Conservation (phyloP, 2,329 filamentous ascomycete genomes). For the Dactylellina sp. region DNA sequence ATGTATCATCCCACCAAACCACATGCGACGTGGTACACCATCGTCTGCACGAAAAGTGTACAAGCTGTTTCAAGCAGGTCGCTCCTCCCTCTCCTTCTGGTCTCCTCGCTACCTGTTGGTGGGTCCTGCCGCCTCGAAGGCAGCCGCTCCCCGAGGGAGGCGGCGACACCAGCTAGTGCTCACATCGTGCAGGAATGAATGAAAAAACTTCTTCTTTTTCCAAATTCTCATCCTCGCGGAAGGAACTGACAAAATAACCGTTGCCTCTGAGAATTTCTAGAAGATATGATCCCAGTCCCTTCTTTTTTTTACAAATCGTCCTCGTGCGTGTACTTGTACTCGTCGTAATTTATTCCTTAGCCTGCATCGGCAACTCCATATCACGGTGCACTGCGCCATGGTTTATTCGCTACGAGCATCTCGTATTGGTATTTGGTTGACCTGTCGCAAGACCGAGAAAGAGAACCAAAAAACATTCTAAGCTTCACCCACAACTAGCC, state of each 20-base stretch:
- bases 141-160: slow-evolving; percentile 32
- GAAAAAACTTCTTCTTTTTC: slow-evolving; percentile 5
- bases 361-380: background rate
- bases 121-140: slow-evolving; percentile 30
- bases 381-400: too few species aligned
- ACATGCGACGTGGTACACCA: slow-evolving; percentile 7
- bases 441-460: too few species aligned
- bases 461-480: too few species aligned
- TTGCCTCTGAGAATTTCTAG: slow-evolving; percentile 6
- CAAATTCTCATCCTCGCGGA: slow-evolving; percentile 8
- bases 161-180: slow-evolving; percentile 17
- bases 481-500: too few species aligned
- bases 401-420: too few species aligned
- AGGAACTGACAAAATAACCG: background rate
- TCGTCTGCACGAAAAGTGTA: background rate
- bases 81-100: background rate
- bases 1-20: slow-evolving; percentile 10
- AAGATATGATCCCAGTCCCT: background rate
- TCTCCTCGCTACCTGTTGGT: background rate
- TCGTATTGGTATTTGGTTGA: too few species aligned
- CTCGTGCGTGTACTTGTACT: too few species aligned
- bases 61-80: slow-evolving; percentile 34
- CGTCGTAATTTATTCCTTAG: too few species aligned
- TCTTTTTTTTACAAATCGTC: slow-evolving; percentile 8
- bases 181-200: background rate